A percentile compares a stretch with the other conserved stretches of the same genome.
phyloP scores from a whole-genome alignment of 805 yeast genomes.

The Starmerella kuoi region DNA sequence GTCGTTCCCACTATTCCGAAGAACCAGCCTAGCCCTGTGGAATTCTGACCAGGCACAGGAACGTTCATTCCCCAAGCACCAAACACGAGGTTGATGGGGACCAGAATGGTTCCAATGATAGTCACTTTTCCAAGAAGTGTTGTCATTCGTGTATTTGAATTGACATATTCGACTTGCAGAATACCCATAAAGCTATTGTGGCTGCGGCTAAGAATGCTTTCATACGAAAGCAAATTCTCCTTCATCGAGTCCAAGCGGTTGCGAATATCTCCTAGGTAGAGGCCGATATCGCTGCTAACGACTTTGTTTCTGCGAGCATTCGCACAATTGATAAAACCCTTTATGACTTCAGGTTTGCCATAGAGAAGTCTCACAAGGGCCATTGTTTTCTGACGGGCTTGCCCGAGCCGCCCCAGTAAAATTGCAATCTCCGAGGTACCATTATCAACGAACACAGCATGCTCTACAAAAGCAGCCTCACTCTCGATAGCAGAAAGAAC shows the following conservation, averaged over 20 bases:
- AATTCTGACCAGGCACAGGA: slow-evolving; percentile 57
- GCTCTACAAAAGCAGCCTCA: slow-evolving; percentile 57
- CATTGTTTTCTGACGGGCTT: slow-evolving; percentile 83
- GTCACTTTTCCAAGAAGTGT: slow-evolving; percentile 83
- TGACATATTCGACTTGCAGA: slow-evolving; percentile 80
- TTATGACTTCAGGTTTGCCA: slow-evolving; percentile 91
- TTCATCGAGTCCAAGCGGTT: slow-evolving; percentile 96
- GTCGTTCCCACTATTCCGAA: slow-evolving; percentile 52
- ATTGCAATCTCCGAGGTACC: slow-evolving; percentile 32
- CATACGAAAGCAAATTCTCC: slow-evolving; percentile 77
- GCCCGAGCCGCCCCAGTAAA: slow-evolving; percentile 76
- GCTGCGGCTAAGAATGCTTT: slow-evolving; percentile 81
- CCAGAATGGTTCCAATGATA: slow-evolving; percentile 72
- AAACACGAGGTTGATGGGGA: slow-evolving; percentile 79
- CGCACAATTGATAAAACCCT: slow-evolving; percentile 89
- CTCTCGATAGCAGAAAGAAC: slow-evolving; percentile 44
- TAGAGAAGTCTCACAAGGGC: slow-evolving; percentile 74
- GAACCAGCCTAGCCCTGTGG: slow-evolving; percentile 44
- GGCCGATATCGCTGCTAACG: slow-evolving; percentile 67
- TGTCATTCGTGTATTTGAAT: slow-evolving; percentile 72
- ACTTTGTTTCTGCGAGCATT: slow-evolving; percentile 43
- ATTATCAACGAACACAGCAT: slow-evolving; percentile 64
- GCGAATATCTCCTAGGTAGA: slow-evolving; percentile 88
- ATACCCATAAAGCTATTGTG: slow-evolving; percentile 89
- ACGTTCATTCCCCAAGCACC: slow-evolving; percentile 97